Conservation (phyloP, 2,329 filamentous ascomycete species). For the Exutisphaerella laricina region DNA sequence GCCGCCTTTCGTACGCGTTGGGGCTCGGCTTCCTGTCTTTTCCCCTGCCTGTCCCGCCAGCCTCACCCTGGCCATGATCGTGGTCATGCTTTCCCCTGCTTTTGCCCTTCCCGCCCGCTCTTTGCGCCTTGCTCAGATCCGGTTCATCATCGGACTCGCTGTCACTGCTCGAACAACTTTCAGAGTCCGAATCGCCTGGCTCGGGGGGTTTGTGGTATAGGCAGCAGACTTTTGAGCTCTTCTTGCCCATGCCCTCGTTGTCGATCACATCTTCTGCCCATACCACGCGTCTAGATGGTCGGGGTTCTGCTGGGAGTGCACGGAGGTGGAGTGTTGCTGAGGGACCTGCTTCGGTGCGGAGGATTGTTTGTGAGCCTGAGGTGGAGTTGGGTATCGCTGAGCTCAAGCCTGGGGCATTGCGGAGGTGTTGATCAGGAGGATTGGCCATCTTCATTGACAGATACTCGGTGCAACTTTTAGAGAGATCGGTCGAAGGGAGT, state of each 20-base stretch:
- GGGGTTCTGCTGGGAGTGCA: conserved; percentile 28
- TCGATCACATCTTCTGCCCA: conserved; percentile 94
- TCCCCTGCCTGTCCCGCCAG: conserved; percentile 35
- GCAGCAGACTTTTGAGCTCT: conserved; percentile 98
- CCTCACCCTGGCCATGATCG: conserved; percentile 46
- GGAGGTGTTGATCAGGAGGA: background rate
- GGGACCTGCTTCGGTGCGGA: conserved; percentile 23
- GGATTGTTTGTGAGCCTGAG: conserved; percentile 31
- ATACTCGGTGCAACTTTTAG: too few relatives aligned
- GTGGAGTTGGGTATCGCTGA: conserved; percentile 25
- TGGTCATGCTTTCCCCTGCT: conserved; percentile 69
- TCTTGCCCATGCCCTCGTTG: conserved; percentile 90
- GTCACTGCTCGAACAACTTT: conserved; percentile 55
- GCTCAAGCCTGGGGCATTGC: conserved; percentile 6
- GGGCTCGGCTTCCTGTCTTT: conserved; percentile 58
- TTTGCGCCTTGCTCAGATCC: conserved; percentile 45
- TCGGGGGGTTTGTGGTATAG: conserved; percentile 87
- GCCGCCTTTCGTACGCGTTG: conserved; percentile 77
- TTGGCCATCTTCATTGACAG: conserved; percentile 7
- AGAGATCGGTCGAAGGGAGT: too few relatives aligned
- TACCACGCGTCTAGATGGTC: conserved; percentile 60
- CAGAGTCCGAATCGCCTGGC: conserved; percentile 75
- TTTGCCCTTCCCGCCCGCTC: conserved; percentile 38
- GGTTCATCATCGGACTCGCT: conserved; percentile 51
- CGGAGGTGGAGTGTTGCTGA: conserved; percentile 37